Conservation (phyloP, 2,329 filamentous ascomycete species). For the Talaromyces islandicus region DNA sequence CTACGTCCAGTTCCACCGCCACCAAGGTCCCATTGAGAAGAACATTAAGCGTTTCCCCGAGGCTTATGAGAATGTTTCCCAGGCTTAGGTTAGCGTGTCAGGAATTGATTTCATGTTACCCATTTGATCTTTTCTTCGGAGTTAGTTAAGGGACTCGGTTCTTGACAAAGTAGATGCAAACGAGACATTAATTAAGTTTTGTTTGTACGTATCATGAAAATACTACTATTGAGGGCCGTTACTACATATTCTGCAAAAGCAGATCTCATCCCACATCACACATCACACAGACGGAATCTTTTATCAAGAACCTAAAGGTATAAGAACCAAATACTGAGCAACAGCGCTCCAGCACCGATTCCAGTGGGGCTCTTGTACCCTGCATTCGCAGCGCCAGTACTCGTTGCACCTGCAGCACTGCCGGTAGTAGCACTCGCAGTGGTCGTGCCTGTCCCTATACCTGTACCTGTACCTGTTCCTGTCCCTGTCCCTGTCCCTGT, state of each 20-base stretch:
- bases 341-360: neutral
- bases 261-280: too few species aligned
- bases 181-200: neutral
- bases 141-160: constrained; percentile 1
- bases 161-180: neutral
- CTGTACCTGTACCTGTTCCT: neutral
- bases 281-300: too few species aligned
- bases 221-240: neutral
- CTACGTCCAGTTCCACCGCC: constrained; percentile 98
- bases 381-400: neutral
- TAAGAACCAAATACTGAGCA: neutral
- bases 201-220: constrained; percentile 9
- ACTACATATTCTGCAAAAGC: neutral
- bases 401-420: neutral
- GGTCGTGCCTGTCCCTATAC: neutral
- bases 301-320: too few species aligned
- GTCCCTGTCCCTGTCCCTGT: neutral
- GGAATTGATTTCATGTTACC: constrained; percentile 11
- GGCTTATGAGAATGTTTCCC: constrained; percentile 55
- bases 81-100: constrained; percentile 35
- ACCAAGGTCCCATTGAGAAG: constrained; percentile 75
- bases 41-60: constrained; percentile 96
- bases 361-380: neutral
- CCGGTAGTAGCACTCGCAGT: neutral
- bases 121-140: constrained; percentile 9